Evolutionary conservation across 345 rosid species (phyloP), one percentile per base, ranked within the genome.

Genomic region (Eucalyptus urophylla): DNA sequence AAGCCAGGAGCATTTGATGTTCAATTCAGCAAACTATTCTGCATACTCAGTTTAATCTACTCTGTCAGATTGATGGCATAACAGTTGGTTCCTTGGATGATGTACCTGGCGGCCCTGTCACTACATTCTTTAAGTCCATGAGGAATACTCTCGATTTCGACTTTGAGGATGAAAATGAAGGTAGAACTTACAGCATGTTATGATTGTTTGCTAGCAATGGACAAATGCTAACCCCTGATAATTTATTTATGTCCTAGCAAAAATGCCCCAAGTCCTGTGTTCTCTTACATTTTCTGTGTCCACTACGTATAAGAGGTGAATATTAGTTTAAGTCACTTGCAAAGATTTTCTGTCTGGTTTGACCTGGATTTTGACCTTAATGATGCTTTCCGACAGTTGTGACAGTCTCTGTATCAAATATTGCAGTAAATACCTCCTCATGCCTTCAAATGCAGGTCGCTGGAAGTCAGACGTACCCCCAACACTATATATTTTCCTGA

Each of bases 81-180:
- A 94, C 95, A 81, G 90, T 97, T 85, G 94, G 97, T 88, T 97
- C 96, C 88, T 92, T 97, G 89, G 98, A 97, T 88, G 99, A 97
- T 92, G 86, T 96, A 90, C 96, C 99, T 31, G 90, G 95, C 88
- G 95, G 88, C 86, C 93, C 97, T 88, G 92, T 96, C 89, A 81
- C 94, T 89, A 91, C 94, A 88, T 97, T 97, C 94, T 97, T 97
- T 92, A 94, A 95, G 94, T 95, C 99, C 80, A 89, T 97, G 87
- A 94, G 95, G 95, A 95, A 94, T 89, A 94, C 99, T 86, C 91
- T 97, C 90, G 99, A 97, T 94, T 97, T 97, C 92, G 99, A 97
- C 93, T 97, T 96, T 92, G 98, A 96, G 89, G 98, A 95, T 93
- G 97, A 94, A 51, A 94, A 95, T 90, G 98, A 95, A 96, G 99